Percentiles rank a stretch among this genome's conserved stretches.
These are phyloP conservation scores for Coemansia sp. DNA, from an alignment of 192 early-diverging fungal genomes.

Conservation along the genomic window DNA sequence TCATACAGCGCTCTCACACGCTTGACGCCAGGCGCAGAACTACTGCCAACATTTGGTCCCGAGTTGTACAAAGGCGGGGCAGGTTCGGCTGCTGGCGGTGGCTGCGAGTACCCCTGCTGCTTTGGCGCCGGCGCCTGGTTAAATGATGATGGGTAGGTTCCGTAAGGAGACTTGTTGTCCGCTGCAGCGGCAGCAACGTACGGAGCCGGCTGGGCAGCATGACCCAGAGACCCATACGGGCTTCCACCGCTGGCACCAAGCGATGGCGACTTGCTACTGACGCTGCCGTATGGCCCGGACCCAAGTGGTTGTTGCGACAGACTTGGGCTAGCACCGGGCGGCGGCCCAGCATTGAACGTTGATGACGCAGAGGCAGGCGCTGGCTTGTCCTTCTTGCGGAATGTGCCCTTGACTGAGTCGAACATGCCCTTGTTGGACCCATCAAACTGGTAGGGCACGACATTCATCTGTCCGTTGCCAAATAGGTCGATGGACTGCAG, in stretches of 20 bases:
- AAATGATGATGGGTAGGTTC: constrained; percentile 4
- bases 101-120: constrained; percentile 6
- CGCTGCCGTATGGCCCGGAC: not conserved
- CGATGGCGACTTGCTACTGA: not conserved
- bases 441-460: constrained; percentile 30
- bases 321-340: constrained; percentile 1
- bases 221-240: constrained; percentile 17
- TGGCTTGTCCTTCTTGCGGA: constrained; percentile 51
- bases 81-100: constrained; percentile 3
- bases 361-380: constrained; percentile 21
- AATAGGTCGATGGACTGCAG: constrained; percentile 37
- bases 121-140: constrained; percentile 3
- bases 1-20: constrained; percentile 76
- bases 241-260: constrained; percentile 8
- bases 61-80: constrained; percentile 18
- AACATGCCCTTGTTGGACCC: constrained; percentile 30
- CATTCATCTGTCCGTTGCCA: constrained; percentile 34
- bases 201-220: constrained; percentile 7
- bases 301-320: not conserved
- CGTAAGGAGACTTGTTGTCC: constrained; percentile 2
- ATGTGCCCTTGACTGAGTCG: constrained; percentile 41
- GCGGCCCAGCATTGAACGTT: constrained; percentile 14
- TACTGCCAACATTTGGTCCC: constrained; percentile 11
- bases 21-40: constrained; percentile 20
- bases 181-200: constrained; percentile 8